Evolutionary conservation across 2,329 filamentous ascomycete genomes (phyloP), one percentile per base, ranked within the genome.

Genomic region (Lasiodiplodia hormozganensis): DNA sequence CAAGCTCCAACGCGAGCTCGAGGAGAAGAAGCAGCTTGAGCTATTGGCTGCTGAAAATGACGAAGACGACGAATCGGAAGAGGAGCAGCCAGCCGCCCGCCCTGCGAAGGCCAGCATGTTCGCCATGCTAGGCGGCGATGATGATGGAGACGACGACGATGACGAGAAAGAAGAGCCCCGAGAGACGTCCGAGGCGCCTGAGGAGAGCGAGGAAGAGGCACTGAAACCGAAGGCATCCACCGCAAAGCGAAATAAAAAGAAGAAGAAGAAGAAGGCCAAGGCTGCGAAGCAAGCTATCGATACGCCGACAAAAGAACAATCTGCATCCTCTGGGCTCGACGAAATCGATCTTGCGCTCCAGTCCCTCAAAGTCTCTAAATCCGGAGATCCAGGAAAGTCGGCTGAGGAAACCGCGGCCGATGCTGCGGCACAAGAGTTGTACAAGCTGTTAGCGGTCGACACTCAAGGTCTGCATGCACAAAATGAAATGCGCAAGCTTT

Each of bases 401-500:
- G 77, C 77, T 51, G 75, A 66, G n/a, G 56, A 68, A 36, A 62
- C 38, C 11, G 28, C 72, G 11, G 68, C 76, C 28, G 77, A 80
- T 68, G 77, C 79, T 65, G 81, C 82, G 62, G 76, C 81, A 57
- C 79, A 86, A 60, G 84, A 83, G 83, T 70, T 87, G 77, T 79
- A 81, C 69, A 77, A 84, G 23, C 78, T 91, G 14, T 81, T 92
- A 0, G 81, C 85, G 2, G 82, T 92, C 64, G 89, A 91, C 72
- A 87, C 90, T 0, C 87, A 92, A 72, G 88, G 94, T 73, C 86
- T 99, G 12, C 94, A 95, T 76, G 92, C 92, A 8, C 85, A 90
- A 43, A 97, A 97, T 75, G 96, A 99, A 82, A 97, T 99, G 93
- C 90, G 89, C 68, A 87, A 86, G 71, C 81, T 93, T 0, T 93